A percentile compares a stretch with the other conserved stretches of the same genome.
Evolutionary conservation across 2,329 filamentous ascomycete species (phyloP).

Genomic region (Verticillium nonalfalfae): DNA sequence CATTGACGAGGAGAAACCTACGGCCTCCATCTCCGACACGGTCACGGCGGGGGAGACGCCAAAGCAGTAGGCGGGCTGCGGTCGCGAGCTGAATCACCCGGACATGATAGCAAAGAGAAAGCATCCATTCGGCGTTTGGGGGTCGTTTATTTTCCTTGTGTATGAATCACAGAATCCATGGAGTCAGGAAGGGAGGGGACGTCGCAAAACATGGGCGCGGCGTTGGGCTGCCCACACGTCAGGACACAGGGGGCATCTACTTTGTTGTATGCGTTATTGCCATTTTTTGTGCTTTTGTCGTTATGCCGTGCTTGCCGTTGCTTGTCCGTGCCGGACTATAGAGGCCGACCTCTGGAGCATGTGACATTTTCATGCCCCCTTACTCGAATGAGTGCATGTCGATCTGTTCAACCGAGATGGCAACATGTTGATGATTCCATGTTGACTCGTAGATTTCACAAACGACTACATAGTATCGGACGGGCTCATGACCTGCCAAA

Average conservation of each 20-base stretch:
- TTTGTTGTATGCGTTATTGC: not conserved
- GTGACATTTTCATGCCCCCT: too few species aligned
- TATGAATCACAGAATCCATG: not conserved
- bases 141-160: not conserved
- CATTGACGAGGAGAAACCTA: constrained; percentile 29
- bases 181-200: not conserved
- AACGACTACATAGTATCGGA: too few species aligned
- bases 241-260: not conserved
- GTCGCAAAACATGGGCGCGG: not conserved
- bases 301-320: not conserved
- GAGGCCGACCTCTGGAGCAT: too few species aligned
- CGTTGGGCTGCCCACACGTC: not conserved
- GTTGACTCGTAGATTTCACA: too few species aligned
- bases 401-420: too few species aligned
- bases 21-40: not conserved
- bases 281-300: not conserved
- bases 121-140: not conserved
- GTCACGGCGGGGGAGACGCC: not conserved
- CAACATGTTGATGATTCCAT: too few species aligned
- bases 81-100: not conserved
- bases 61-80: not conserved
- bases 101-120: not conserved
- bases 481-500: too few species aligned
- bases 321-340: too few species aligned
- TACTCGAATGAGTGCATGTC: too few species aligned